Percentiles rank a stretch among this genome's conserved stretches.
These are phyloP conservation scores for Lasiodiplodia hormozganensis DNA, from an alignment of 2,329 filamentous ascomycete species.

Conservation along the genomic window DNA sequence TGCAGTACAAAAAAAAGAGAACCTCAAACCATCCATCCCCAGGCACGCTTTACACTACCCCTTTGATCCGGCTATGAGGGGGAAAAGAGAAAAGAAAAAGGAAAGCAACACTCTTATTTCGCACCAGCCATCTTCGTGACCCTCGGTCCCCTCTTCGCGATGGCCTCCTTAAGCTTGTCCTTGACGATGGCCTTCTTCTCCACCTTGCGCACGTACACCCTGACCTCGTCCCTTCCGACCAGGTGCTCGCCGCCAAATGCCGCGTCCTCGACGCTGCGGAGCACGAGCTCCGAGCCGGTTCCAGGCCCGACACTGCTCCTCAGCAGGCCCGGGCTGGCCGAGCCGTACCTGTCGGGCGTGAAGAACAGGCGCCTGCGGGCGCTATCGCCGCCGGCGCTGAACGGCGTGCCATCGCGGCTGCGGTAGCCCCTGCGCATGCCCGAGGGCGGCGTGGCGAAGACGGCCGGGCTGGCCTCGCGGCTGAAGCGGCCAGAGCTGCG, in stretches of 20 bases:
- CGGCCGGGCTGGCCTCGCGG: conserved; percentile 36
- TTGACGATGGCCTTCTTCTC: conserved; percentile 48
- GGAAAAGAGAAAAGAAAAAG: neutral
- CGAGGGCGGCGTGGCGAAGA: conserved; percentile 48
- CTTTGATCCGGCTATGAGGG: neutral
- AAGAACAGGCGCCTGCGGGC: conserved; percentile 46
- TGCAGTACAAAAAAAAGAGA: neutral
- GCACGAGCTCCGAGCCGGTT: neutral
- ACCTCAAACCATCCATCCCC: neutral
- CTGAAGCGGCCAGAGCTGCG: conserved; percentile 33
- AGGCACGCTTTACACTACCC: neutral
- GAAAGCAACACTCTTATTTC: neutral
- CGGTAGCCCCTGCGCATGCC: conserved; percentile 41
- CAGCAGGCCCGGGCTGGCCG: conserved; percentile 1
- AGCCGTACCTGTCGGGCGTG: conserved; percentile 39
- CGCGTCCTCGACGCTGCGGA: conserved; percentile 29
- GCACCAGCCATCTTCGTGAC: conserved; percentile 32
- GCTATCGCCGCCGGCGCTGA: conserved; percentile 41
- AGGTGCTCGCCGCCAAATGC: conserved; percentile 46
- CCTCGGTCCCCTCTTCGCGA: conserved; percentile 44
- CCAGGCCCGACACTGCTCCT: conserved; percentile 32
- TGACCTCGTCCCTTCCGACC: conserved; percentile 51
- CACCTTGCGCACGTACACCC: conserved; percentile 43
- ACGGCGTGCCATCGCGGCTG: conserved; percentile 38
- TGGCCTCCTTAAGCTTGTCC: conserved; percentile 44